A percentile compares a stretch with the other conserved stretches of the same genome.
Conservation (phyloP, 257 asterid genomes). For the Ballota nigra region DNA sequence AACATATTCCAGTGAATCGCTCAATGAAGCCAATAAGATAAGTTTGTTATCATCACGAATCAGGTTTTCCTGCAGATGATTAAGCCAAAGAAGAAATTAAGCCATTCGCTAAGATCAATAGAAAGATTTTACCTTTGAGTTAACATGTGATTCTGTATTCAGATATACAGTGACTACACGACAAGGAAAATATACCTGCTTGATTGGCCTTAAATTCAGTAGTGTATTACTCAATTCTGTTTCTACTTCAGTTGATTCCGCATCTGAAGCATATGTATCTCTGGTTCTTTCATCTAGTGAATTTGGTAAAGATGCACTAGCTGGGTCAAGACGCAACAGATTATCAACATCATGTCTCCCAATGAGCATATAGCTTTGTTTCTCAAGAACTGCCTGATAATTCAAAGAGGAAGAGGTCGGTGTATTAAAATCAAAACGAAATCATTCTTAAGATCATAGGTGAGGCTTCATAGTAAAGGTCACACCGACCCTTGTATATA, state of each 20-base stretch:
- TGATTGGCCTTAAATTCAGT: conserved; percentile 84
- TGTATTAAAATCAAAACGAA: not conserved
- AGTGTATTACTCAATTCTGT: conserved; percentile 67
- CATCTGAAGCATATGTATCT: conserved; percentile 52
- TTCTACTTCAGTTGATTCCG: conserved; percentile 59
- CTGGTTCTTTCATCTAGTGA: conserved; percentile 47
- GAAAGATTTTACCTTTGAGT: conserved; percentile 1
- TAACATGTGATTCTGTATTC: conserved; percentile 5
- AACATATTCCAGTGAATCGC: conserved; percentile 95
- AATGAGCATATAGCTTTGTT: conserved; percentile 98
- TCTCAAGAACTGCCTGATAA: conserved; percentile 98
- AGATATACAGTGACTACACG: conserved; percentile 14
- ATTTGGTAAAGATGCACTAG: conserved; percentile 71
- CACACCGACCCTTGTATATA: conserved; percentile 2
- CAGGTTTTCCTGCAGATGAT: conserved; percentile 76
- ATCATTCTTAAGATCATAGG: conserved; percentile 12
- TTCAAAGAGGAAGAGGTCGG: conserved; percentile 26
- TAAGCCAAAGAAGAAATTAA: conserved; percentile 18
- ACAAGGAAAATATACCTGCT: conserved; percentile 58
- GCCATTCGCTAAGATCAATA: conserved; percentile 6
- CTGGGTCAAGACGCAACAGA: conserved; percentile 83
- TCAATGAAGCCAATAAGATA: conserved; percentile 86
- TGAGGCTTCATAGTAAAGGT: conserved; percentile 17
- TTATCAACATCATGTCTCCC: conserved; percentile 96
- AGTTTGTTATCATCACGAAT: conserved; percentile 95